These are phyloP conservation scores for Trichophaea hybrida DNA, from an alignment of 2,329 filamentous ascomycete genomes.

Conservation along the genomic window DNA sequence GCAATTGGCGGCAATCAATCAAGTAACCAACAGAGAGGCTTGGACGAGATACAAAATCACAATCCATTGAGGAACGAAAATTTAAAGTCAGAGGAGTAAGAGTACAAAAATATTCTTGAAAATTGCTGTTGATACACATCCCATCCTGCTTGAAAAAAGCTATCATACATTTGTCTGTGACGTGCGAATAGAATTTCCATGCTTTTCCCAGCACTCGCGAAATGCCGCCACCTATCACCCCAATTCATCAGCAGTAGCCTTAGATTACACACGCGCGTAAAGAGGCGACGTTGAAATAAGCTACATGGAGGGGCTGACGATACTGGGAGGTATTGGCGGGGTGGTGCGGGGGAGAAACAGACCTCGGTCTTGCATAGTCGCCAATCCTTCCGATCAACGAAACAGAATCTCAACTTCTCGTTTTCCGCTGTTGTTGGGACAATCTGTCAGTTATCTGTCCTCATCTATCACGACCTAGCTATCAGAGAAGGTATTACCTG, in stretches of 20 bases:
- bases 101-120: too few species aligned
- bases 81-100: too few species aligned
- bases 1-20: too few species aligned
- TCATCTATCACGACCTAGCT: background rate
- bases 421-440: conserved; percentile 55
- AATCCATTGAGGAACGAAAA: too few species aligned
- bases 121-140: too few species aligned
- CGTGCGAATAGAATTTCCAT: conserved; percentile 76
- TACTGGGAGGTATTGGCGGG: conserved; percentile 2
- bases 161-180: background rate
- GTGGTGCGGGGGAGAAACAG: conserved; percentile 29
- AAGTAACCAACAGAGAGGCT: too few species aligned
- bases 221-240: conserved; percentile 68
- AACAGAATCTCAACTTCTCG: conserved; percentile 81
- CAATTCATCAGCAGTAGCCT: background rate
- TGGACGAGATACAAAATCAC: too few species aligned
- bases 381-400: conserved; percentile 94
- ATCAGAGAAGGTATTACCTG: conserved; percentile 44
- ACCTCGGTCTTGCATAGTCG: conserved; percentile 70
- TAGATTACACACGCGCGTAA: background rate
- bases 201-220: conserved; percentile 76
- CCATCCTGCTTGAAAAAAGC: background rate
- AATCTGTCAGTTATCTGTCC: background rate
- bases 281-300: background rate
- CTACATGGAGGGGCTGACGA: background rate